Conservation (phyloP, 192 early-diverging fungal species). For the Haplosporangium gracile region DNA sequence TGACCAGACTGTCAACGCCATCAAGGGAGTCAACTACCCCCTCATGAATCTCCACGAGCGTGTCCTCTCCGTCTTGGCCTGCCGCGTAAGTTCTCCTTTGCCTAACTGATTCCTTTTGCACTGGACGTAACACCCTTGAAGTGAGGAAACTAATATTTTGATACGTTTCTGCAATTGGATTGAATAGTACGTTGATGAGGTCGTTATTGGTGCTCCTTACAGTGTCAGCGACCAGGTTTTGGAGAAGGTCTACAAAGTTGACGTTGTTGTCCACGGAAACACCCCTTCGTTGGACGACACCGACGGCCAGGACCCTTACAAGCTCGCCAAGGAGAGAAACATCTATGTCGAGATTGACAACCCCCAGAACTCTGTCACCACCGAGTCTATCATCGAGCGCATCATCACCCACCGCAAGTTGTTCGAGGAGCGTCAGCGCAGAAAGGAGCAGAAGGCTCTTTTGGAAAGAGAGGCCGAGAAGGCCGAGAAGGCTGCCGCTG, state of each 20-base stretch:
- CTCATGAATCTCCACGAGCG: conserved; percentile 98
- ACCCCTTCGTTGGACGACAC: conserved; percentile 74
- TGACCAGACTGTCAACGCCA: conserved; percentile 88
- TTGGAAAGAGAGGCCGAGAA: conserved; percentile 74
- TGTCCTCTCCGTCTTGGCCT: conserved; percentile 91
- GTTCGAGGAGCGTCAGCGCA: conserved; percentile 83
- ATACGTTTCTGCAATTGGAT: background rate
- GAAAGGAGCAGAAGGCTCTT: conserved; percentile 79
- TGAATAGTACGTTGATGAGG: conserved; percentile 89
- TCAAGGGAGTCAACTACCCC: conserved; percentile 91
- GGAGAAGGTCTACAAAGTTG: conserved; percentile 87
- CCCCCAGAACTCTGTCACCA: conserved; percentile 82
- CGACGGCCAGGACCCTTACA: conserved; percentile 87
- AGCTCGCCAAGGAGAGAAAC: conserved; percentile 81
- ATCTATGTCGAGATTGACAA: conserved; percentile 88
- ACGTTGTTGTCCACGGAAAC: conserved; percentile 83
- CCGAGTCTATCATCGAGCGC: conserved; percentile 88
- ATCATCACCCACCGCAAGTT: conserved; percentile 89
- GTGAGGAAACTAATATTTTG: background rate
- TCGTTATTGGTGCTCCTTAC: conserved; percentile 93
- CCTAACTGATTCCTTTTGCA: background rate
- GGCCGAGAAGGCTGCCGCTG: conserved; percentile 65
- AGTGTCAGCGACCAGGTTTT: conserved; percentile 90
- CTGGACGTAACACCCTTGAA: background rate
- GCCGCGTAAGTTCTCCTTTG: conserved; percentile 72